Conservation (phyloP, 257 asterid species). For the Catharanthus roseus region DNA sequence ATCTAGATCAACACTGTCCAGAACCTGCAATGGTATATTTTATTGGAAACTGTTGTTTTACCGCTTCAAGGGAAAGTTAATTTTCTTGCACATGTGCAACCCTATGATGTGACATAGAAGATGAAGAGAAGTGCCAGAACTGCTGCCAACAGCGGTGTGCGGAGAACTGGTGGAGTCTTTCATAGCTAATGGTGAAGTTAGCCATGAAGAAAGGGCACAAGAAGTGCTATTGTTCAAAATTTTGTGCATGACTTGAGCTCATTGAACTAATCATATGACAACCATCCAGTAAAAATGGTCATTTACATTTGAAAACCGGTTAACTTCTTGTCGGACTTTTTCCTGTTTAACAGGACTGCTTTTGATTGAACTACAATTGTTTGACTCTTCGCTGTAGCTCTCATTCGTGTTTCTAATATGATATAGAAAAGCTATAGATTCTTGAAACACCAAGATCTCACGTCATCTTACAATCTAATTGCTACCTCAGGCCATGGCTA, state of each 20-base stretch:
- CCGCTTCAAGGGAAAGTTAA: too few species aligned
- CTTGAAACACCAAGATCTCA: not conserved
- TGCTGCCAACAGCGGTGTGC: not conserved
- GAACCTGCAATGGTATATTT: not conserved
- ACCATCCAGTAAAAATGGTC: not conserved
- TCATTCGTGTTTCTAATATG: not conserved
- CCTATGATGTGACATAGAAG: not conserved
- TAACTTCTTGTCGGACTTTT: not conserved
- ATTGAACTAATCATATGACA: not conserved
- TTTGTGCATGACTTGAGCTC: not conserved
- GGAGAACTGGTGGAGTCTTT: not conserved
- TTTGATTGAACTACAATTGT: not conserved
- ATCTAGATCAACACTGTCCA: too few species aligned
- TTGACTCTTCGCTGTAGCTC: not conserved
- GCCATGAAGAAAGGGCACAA: not conserved
- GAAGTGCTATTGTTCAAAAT: not conserved
- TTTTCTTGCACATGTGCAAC: not conserved
- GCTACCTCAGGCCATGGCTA: conserved; percentile 28
- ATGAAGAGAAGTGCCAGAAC: not conserved
- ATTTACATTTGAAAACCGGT: not conserved
- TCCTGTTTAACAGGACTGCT: not conserved
- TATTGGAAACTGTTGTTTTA: too few species aligned
- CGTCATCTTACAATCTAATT: not conserved
- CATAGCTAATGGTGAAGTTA: not conserved
- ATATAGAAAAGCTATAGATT: not conserved